Evolutionary conservation across 345 rosid species (phyloP).

Genomic region (sweet orange (Citrus sinensis)): DVS_A1.0 CM039169.1:1885501-1886000

Average conservation of each 20-base stretch:
- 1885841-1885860: constrained; percentile 35
- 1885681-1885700: neutral
- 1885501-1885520: constrained; percentile 50
- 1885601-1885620: constrained; percentile 8
- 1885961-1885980: constrained; percentile 14
- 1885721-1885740: constrained; percentile 34
- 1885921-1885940: constrained; percentile 32
- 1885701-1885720: neutral
- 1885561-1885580: constrained; percentile 34
- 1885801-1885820: constrained; percentile 46
- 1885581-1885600: constrained; percentile 26
- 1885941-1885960: constrained; percentile 23
- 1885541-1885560: constrained; percentile 30
- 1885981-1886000: neutral
- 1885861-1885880: constrained; percentile 53
- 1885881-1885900: constrained; percentile 35
- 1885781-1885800: constrained; percentile 39
- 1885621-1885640: neutral
- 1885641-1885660: neutral
- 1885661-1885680: neutral
- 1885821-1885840: constrained; percentile 40
- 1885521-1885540: constrained; percentile 33
- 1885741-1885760: constrained; percentile 16
- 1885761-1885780: constrained; percentile 38
- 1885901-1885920: constrained; percentile 43